A percentile compares a stretch with the other conserved stretches of the same genome.
Evolutionary conservation across 805 yeast species (phyloP).

Genomic region (Debaryomyces maramus): DNA sequence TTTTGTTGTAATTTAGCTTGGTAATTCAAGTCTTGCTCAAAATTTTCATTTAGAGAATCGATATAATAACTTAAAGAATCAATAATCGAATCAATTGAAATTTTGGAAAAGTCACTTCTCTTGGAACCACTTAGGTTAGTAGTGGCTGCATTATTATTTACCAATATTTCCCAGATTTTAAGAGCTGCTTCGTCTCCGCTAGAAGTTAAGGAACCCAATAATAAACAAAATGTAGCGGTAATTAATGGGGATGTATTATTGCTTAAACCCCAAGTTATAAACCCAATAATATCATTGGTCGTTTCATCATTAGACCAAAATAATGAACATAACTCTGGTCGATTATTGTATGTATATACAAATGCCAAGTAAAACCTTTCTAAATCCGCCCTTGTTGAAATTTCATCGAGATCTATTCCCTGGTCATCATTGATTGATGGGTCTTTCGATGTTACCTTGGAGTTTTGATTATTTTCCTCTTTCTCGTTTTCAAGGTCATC

Average conservation of each 20-base stretch:
- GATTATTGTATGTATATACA: conserved; percentile 62
- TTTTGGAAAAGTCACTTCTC: conserved; percentile 41
- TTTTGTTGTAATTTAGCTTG: conserved; percentile 33
- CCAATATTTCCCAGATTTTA: conserved; percentile 40
- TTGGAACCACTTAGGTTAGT: conserved; percentile 14
- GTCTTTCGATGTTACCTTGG: neutral
- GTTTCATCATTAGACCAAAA: conserved; percentile 56
- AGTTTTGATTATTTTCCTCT: conserved; percentile 2
- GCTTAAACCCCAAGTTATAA: conserved; percentile 83
- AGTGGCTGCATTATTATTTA: conserved; percentile 24
- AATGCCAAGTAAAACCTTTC: conserved; percentile 83
- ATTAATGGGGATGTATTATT: conserved; percentile 75
- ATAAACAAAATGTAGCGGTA: conserved; percentile 76
- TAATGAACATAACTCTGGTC: conserved; percentile 55
- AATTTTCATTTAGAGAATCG: conserved; percentile 42
- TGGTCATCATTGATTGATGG: conserved; percentile 3
- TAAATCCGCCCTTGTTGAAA: conserved; percentile 75
- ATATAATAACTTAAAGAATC: conserved; percentile 56
- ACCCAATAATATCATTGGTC: conserved; percentile 65
- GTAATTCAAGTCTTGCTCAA: conserved; percentile 32
- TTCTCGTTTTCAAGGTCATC: conserved; percentile 5
- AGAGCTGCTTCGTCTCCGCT: conserved; percentile 54
- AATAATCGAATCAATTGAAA: conserved; percentile 58
- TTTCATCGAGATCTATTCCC: conserved; percentile 53
- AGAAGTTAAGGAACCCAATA: conserved; percentile 72